phyloP scores from a whole-genome alignment of 257 asterid genomes.

The Solanum infundibuliforme region DNA sequence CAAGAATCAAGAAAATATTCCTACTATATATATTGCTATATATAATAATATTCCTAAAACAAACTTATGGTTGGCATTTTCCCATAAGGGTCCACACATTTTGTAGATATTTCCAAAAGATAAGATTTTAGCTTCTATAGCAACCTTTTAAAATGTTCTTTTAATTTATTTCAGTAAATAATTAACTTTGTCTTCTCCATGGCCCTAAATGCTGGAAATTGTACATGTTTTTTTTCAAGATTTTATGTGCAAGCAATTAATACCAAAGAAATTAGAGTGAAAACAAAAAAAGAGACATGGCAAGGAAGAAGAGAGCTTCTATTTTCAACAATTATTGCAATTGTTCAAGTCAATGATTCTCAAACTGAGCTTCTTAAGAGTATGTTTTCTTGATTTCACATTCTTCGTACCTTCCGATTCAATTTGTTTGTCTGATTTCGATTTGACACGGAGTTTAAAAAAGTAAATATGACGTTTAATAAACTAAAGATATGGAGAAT shows the following conservation, averaged over 20 bases:
- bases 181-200: constrained; percentile 4
- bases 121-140: background rate
- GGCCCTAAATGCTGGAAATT: constrained; percentile 24
- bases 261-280: constrained; percentile 7
- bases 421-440: background rate
- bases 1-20: background rate
- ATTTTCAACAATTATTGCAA: constrained; percentile 23
- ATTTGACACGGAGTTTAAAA: background rate
- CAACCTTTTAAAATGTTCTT: background rate
- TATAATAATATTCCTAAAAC: background rate
- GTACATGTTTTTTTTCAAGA: constrained; percentile 6
- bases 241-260: constrained; percentile 12
- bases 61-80: background rate
- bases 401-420: background rate
- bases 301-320: constrained; percentile 51
- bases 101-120: background rate
- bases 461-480: background rate
- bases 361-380: constrained; percentile 61
- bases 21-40: background rate
- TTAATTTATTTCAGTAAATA: background rate
- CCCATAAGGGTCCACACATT: background rate
- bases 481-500: background rate
- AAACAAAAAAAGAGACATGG: constrained; percentile 3
- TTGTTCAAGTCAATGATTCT: constrained; percentile 31
- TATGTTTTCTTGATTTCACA: constrained; percentile 7